Percentiles rank a stretch among this genome's conserved stretches.
These are phyloP conservation scores for Lyophyllum shimeji DNA, from an alignment of 768 basidiomycete genomes.

Conservation along the genomic window DNA sequence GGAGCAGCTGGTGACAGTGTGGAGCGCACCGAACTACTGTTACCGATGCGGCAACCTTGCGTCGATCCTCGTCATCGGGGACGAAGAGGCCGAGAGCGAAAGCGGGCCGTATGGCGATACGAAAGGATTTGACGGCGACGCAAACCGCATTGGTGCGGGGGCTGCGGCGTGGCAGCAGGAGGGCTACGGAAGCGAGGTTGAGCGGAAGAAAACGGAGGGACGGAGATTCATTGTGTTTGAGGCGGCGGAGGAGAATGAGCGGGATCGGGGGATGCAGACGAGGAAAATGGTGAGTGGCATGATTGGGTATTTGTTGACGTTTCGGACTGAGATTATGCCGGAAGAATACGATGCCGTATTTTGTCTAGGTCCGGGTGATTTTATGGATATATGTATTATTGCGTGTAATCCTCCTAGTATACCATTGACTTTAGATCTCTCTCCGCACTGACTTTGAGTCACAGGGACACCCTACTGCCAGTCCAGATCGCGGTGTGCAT, in stretches of 20 bases:
- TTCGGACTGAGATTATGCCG: not conserved
- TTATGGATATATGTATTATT: not conserved
- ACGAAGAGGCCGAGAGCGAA: constrained; percentile 24
- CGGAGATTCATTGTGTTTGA: constrained; percentile 80
- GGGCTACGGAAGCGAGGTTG: not conserved
- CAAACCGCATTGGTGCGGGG: constrained; percentile 7
- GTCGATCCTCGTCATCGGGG: constrained; percentile 82
- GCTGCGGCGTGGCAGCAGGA: not conserved
- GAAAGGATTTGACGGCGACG: not conserved
- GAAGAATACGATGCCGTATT: constrained; percentile 56
- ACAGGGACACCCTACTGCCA: not conserved
- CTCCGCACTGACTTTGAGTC: not conserved
- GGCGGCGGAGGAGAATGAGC: constrained; percentile 87
- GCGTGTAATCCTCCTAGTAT: not conserved
- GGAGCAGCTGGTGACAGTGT: constrained; percentile 86
- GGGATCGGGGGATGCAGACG: constrained; percentile 77
- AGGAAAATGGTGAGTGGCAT: constrained; percentile 64
- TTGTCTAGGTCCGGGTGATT: constrained; percentile 33
- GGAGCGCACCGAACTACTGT: constrained; percentile 90
- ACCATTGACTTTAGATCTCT: not conserved
- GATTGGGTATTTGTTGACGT: not conserved
- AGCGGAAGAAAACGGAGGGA: constrained; percentile 14
- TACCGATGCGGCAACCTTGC: constrained; percentile 86
- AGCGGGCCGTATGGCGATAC: not conserved
- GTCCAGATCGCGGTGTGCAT: not conserved